Evolutionary conservation across 805 yeast species (phyloP), one percentile per base, ranked within the genome.

Genomic region (Teunomyces panamensis): DNA sequence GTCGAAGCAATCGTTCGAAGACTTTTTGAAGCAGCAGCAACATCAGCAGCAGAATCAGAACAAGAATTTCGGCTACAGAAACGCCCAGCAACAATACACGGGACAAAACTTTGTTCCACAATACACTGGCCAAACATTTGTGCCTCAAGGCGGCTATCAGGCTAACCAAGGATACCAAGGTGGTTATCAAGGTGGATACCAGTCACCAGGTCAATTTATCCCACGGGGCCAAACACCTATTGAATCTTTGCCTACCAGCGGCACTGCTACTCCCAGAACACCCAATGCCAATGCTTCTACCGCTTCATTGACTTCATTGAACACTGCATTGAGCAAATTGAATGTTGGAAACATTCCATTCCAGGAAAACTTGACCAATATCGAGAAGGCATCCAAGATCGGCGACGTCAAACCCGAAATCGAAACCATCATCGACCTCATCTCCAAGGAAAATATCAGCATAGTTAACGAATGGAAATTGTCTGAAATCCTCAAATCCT

Each of bases 261-360:
- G 77, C 14, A 50, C 58, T 29, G 60, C 62, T 14, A 68, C 71
- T 20, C 69, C 73, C 20, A 62, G 60, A 29, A 56, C 63, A 11
- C 68, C 69, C 8, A 63, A 61, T 42, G 64, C 71, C 7, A 64
- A 63, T 24, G 67, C 69, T n/a, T 83, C 92, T 5, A 79, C 90
- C 8, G 76, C 88, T 3, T 86, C 96, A 2, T 73, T 91, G 56
- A 71, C 89, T 9, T 84, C 91, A 5, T 73, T 90, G 50, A 80
- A 81, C 56, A 79, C 85, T 33, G 87, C 94, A 3, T 74, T 90
- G 62, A 78, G 77, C 46, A 85, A 85, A 53, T 58, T 73, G 52
- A 66, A 67, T 34, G 68, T 88, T 45, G 79, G 77, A 14, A 58
- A 81, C 35, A 71, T 87, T 8, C 96, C 97, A 17, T 72, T 89